phyloP scores from a whole-genome alignment of 1,284 basidiomycete genomes.

The Blastosporella zonata region DNA sequence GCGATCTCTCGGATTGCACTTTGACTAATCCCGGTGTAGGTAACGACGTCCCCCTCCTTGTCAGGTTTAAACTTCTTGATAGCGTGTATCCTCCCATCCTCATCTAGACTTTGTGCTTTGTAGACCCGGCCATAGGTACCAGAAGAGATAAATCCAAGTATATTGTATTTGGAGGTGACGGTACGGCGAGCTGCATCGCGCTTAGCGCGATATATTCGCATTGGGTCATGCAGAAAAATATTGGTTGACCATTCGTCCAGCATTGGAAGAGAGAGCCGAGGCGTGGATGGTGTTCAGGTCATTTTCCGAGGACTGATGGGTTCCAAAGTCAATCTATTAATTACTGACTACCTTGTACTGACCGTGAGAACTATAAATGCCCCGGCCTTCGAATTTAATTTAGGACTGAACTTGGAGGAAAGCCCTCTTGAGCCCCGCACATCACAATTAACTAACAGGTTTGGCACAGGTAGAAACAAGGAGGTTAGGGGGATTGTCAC shows the following conservation, averaged over 20 bases:
- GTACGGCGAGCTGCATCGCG: conserved; percentile 66
- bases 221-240: conserved; percentile 60
- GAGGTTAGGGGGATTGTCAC: too few relatives aligned
- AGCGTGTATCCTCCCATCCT: conserved; percentile 76
- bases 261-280: conserved; percentile 14
- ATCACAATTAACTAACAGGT: too few relatives aligned
- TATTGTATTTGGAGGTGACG: conserved; percentile 82
- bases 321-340: too few relatives aligned
- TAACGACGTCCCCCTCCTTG: conserved; percentile 91
- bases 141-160: conserved; percentile 96
- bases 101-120: conserved; percentile 84
- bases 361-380: too few relatives aligned
- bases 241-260: conserved; percentile 39
- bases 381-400: too few relatives aligned
- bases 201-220: conserved; percentile 82
- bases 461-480: too few relatives aligned
- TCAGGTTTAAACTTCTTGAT: conserved; percentile 99
- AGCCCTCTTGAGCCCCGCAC: too few relatives aligned
- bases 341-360: too few relatives aligned
- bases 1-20: conserved; percentile 96
- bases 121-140: conserved; percentile 98
- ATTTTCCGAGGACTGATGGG: too few relatives aligned
- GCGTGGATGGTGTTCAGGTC: too few relatives aligned
- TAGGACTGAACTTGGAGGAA: too few relatives aligned
- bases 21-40: conserved; percentile 97